Evolutionary conservation across 202 grass and related monocot genomes (phyloP).

Genomic region (Setaria italica): DNA sequence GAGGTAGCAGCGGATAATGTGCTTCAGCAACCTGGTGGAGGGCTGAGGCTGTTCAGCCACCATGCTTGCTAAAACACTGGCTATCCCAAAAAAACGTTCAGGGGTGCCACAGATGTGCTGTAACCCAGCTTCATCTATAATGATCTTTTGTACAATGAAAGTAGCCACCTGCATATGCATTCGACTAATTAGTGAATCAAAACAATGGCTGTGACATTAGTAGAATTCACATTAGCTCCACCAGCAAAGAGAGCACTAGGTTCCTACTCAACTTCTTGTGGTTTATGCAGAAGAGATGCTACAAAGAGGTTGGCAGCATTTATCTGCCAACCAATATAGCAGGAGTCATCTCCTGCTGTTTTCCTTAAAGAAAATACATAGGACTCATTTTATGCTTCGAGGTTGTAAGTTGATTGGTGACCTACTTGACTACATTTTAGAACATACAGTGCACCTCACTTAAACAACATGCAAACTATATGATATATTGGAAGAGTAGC

Average conservation of each 20-base stretch:
- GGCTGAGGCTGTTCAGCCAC: slow-evolving; percentile 67
- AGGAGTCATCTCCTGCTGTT: neutral
- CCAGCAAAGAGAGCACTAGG: neutral
- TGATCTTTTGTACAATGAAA: slow-evolving; percentile 80
- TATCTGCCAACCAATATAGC: slow-evolving; percentile 6
- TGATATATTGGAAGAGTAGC: neutral
- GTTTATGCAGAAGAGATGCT: slow-evolving; percentile 26
- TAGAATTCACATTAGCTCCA: slow-evolving; percentile 19
- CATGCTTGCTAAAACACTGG: slow-evolving; percentile 62
- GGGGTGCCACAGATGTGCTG: slow-evolving; percentile 53
- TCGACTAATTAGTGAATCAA: slow-evolving; percentile 26
- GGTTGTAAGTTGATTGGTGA: neutral
- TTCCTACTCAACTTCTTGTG: neutral
- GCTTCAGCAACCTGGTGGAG: slow-evolving; percentile 71
- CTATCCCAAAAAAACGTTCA: slow-evolving; percentile 67
- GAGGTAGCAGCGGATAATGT: slow-evolving; percentile 72
- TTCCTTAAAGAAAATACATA: neutral
- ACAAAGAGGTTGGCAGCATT: slow-evolving; percentile 13
- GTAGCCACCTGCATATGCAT: slow-evolving; percentile 65
- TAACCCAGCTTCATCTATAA: slow-evolving; percentile 68
- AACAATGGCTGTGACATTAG: neutral
- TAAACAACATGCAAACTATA: slow-evolving; percentile 5
- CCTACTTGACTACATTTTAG: slow-evolving; percentile 12
- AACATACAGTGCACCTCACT: neutral
- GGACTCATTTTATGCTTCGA: slow-evolving; percentile 15